Conservation (phyloP, 1,284 basidiomycete genomes). For the Cerioporus squamosus region DNA sequence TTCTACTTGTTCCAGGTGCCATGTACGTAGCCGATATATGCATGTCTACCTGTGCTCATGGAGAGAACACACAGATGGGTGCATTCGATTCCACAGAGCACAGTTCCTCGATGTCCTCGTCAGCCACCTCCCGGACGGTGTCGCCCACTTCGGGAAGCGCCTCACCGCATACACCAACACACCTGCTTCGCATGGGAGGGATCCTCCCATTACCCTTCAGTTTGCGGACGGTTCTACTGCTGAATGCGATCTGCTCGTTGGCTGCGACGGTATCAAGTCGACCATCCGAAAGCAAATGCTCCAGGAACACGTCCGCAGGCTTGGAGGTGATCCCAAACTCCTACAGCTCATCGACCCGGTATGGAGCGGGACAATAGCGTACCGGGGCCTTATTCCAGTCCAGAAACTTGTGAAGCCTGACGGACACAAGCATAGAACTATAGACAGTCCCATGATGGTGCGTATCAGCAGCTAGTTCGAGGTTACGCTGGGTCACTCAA, state of each 20-base stretch:
- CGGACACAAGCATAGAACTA: slow-evolving; percentile 28
- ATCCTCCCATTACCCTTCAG: slow-evolving; percentile 14
- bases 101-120: slow-evolving; percentile 50
- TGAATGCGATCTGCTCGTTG: slow-evolving; percentile 50
- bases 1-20: slow-evolving; percentile 44
- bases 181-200: neutral
- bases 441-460: slow-evolving; percentile 37
- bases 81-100: slow-evolving; percentile 51
- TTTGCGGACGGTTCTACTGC: slow-evolving; percentile 46
- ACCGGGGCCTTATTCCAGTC: slow-evolving; percentile 27
- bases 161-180: slow-evolving; percentile 36
- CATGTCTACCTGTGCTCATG: neutral
- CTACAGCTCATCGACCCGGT: slow-evolving; percentile 24
- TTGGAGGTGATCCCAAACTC: slow-evolving; percentile 10
- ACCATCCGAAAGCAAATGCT: slow-evolving; percentile 46
- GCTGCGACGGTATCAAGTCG: slow-evolving; percentile 57
- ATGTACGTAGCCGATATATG: slow-evolving; percentile 33
- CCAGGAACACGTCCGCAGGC: slow-evolving; percentile 19
- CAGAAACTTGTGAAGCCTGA: slow-evolving; percentile 11
- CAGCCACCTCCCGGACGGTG: slow-evolving; percentile 40
- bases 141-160: slow-evolving; percentile 49
- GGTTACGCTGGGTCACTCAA: neutral
- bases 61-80: slow-evolving; percentile 32
- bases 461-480: neutral
- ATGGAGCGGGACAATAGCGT: slow-evolving; percentile 30